phyloP scores from a whole-genome alignment of 352 stramenopile species.

The Phytophthora tubulina region DNA sequence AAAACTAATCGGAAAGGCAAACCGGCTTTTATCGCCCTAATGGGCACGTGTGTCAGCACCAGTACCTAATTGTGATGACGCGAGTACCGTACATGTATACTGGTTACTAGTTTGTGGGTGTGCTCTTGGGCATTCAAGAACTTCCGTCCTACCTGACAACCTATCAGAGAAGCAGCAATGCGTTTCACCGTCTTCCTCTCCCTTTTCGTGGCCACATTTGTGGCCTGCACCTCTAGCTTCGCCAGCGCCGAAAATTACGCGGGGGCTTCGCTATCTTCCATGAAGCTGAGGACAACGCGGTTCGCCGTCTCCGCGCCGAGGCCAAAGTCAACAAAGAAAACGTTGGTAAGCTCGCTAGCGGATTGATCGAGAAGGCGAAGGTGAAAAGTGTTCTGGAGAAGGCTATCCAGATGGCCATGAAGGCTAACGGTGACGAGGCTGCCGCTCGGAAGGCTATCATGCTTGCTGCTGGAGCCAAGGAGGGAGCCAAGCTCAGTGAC shows the following conservation, averaged over 20 bases:
- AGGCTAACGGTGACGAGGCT: background rate
- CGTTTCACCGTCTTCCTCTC: constrained; percentile 7
- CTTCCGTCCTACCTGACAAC: background rate
- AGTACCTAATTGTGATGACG: too few relatives aligned
- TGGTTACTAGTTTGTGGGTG: too few relatives aligned
- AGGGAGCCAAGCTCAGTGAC: background rate
- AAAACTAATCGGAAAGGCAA: constrained; percentile 18
- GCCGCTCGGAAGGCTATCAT: background rate
- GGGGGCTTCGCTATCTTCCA: background rate
- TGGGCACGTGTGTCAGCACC: too few relatives aligned
- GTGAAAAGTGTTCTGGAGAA: background rate
- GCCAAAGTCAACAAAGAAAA: background rate
- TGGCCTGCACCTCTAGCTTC: background rate
- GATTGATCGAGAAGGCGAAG: background rate
- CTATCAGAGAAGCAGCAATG: background rate
- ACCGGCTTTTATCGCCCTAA: background rate
- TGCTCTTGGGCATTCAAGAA: background rate
- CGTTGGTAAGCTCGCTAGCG: background rate
- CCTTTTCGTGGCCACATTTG: background rate
- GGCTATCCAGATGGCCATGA: background rate
- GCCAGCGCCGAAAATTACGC: background rate
- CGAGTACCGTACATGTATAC: too few relatives aligned
- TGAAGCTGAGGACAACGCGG: background rate
- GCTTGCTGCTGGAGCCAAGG: background rate
- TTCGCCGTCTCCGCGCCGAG: background rate